Conservation (phyloP, 2,329 filamentous ascomycete genomes). For the Calonectria hawksworthii region DNA sequence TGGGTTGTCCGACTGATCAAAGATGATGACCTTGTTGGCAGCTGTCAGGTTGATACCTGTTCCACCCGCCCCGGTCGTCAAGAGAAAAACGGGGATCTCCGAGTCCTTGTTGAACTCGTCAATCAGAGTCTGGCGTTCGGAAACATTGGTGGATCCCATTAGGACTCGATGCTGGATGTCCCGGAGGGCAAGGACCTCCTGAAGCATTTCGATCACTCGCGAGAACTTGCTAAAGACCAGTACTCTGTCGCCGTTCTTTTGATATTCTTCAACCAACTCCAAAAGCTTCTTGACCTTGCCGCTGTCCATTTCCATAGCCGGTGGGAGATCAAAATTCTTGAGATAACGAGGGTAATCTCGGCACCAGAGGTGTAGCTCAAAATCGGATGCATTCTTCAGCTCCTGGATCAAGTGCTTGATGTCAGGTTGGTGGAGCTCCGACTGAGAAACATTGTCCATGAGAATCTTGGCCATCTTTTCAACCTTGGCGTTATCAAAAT, state of each 20-base stretch:
- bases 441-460: slow-evolving; percentile 75
- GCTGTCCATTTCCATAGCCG: slow-evolving; percentile 70
- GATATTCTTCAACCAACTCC: slow-evolving; percentile 80
- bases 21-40: slow-evolving; percentile 98
- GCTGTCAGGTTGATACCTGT: slow-evolving; percentile 96
- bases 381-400: slow-evolving; percentile 72
- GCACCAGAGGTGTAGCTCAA: slow-evolving; percentile 76
- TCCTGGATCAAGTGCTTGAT: slow-evolving; percentile 68
- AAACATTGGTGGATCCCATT: slow-evolving; percentile 86
- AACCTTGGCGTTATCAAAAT: slow-evolving; percentile 82
- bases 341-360: slow-evolving; percentile 69
- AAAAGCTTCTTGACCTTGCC: slow-evolving; percentile 90
- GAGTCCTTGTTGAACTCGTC: slow-evolving; percentile 85
- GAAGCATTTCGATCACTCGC: slow-evolving; percentile 90
- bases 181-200: slow-evolving; percentile 82
- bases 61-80: slow-evolving; percentile 95
- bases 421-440: slow-evolving; percentile 66
- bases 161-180: slow-evolving; percentile 86
- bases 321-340: slow-evolving; percentile 65
- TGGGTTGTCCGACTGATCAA: slow-evolving; percentile 97
- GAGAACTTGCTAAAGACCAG: slow-evolving; percentile 96
- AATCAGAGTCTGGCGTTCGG: slow-evolving; percentile 87
- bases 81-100: slow-evolving; percentile 88
- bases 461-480: slow-evolving; percentile 83
- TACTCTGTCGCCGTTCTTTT: slow-evolving; percentile 85